These are phyloP conservation scores for Mycena filopes DNA, from an alignment of 768 basidiomycete species.

Conservation along the genomic window DNA sequence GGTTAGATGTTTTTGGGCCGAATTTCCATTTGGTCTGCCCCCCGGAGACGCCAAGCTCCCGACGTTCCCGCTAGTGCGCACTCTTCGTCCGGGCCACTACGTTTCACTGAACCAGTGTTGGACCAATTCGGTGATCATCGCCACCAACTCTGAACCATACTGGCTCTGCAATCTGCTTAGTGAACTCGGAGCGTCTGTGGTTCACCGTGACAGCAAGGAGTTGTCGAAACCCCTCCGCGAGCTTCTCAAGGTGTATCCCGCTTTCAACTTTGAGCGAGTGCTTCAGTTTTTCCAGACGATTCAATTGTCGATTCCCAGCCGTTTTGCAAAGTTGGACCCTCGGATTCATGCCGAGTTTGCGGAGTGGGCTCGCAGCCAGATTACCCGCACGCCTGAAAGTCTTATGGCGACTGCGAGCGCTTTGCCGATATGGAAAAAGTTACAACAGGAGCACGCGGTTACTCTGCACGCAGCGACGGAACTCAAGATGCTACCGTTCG, in stretches of 20 bases:
- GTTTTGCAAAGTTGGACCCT: constrained; percentile 36
- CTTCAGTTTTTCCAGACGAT: constrained; percentile 30
- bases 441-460: constrained; percentile 14
- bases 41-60: constrained; percentile 30
- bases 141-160: constrained; percentile 23
- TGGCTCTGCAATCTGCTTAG: constrained; percentile 34
- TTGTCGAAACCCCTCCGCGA: constrained; percentile 34
- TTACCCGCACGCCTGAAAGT: constrained; percentile 22
- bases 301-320: constrained; percentile 18
- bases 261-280: constrained; percentile 34
- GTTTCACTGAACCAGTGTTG: constrained; percentile 46
- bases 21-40: constrained; percentile 27
- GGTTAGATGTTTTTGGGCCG: constrained; percentile 49
- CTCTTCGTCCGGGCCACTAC: constrained; percentile 37
- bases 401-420: constrained; percentile 33
- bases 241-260: constrained; percentile 32
- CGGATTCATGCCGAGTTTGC: constrained; percentile 38
- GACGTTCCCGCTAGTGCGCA: constrained; percentile 49
- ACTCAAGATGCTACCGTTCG: constrained; percentile 38
- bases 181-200: constrained; percentile 39
- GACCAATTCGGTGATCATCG: constrained; percentile 39
- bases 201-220: constrained; percentile 31
- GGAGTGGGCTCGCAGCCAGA: constrained; percentile 43
- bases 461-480: constrained; percentile 28
- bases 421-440: constrained; percentile 50